Evolutionary conservation across 257 asterid genomes (phyloP), one percentile per base, ranked within the genome.

Genomic region (Nicotiana obtusifolia): DNA sequence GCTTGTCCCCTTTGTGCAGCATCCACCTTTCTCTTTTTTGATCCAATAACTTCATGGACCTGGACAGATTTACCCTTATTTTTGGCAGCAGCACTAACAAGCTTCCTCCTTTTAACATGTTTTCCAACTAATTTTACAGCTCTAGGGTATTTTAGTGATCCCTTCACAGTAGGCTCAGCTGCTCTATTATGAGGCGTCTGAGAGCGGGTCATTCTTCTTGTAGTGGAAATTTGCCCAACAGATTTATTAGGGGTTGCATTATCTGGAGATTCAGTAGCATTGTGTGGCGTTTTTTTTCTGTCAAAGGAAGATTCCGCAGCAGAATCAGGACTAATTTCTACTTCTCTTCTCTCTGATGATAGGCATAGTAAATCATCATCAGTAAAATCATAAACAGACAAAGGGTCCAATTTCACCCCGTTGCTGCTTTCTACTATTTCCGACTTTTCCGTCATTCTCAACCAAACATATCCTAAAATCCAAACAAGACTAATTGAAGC

Each of bases 371-470:
- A 73, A 73, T 22, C 79, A 49, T 73, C 61, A 22, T 47, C 79
- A 15, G 41, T 73, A 24, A 73, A 73, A 14, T 73, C 79, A 73
- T 73, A 73, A 47, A 73, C 79, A 47, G 79, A 73, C 20, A 73
- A 73, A 73, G 79, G 79, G 28, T 47, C 61, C 2, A 22, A 3
- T 24, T 47, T 47, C 60, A 17, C 16, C 2, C 20, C n/a, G 15
- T 73, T 47, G 2, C 35, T 73, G 16, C 37, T 73, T 24, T 59
- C 37, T 24, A 0, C 14, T 24, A n/a, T 7, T 4, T 30, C 30
- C 37, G 79, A 47, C 6, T 47, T 73, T 47, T 22, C 16, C 20
- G 49, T 35, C 79, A 47, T 73, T 73, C 10, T 73, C 33, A 44
- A 41, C n/a, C 33, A 20, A 69, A 69, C 31, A 16, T 7, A 7